Percentiles rank a stretch among this genome's conserved stretches.
These are phyloP conservation scores for Dictyostelium purpureum DNA, from an alignment of 78 protist genomes.

Conservation along the genomic window DNA sequence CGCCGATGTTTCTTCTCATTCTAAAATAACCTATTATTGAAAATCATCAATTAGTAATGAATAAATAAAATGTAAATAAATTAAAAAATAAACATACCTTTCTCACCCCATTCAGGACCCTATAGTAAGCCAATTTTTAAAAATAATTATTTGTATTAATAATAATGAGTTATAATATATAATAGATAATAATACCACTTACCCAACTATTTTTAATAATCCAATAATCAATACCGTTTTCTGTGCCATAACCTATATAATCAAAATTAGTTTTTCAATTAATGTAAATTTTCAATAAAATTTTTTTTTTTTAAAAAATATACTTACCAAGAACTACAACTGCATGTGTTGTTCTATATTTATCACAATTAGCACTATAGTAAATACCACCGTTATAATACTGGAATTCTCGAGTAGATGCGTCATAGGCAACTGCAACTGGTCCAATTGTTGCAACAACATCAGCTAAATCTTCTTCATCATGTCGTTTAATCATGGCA, in stretches of 20 bases:
- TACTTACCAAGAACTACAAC: background rate
- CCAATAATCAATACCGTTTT: slow-evolving; percentile 26
- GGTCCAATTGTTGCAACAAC: background rate
- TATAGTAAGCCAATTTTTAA: no score
- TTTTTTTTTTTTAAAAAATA: no score
- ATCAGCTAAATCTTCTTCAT: slow-evolving; percentile 3
- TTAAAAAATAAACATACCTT: no score
- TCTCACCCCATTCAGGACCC: no score
- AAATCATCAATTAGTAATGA: background rate
- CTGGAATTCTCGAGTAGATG: background rate
- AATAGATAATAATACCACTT: no score
- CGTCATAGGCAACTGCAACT: background rate
- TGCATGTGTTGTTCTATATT: background rate
- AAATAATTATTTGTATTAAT: no score
- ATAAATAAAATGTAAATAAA: no score
- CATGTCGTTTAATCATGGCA: background rate
- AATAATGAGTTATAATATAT: no score
- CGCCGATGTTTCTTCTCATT: slow-evolving; percentile 14
- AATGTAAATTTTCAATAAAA: no score
- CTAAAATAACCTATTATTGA: background rate
- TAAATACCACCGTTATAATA: background rate
- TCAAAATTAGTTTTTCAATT: no score
- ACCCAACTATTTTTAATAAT: background rate
- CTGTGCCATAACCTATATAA: slow-evolving; percentile 1
- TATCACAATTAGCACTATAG: background rate